Conservation (phyloP, 306 rosid species). For the Pachyrhizus erosus region DNA sequence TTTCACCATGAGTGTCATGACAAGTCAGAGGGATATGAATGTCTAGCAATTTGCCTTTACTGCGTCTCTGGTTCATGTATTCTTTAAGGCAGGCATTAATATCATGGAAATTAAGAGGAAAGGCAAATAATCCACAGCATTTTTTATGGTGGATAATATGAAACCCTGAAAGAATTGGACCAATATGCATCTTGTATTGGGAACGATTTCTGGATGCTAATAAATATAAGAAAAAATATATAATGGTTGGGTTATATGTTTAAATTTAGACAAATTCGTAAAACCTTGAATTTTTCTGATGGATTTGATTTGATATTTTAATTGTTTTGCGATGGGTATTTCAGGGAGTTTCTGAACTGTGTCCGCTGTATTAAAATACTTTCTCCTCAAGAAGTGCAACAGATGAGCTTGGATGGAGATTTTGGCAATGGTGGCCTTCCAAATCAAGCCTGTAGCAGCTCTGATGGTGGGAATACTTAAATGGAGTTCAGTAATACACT, state of each 20-base stretch:
- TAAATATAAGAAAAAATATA: neutral
- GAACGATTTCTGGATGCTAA: no score
- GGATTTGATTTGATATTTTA: conserved; percentile 5
- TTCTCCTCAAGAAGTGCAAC: conserved; percentile 96
- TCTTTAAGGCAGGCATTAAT: neutral
- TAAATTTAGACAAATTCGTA: conserved; percentile 23
- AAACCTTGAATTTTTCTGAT: neutral
- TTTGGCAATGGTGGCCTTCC: conserved; percentile 71
- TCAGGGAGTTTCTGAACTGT: conserved; percentile 94
- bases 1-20: neutral
- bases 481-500: conserved; percentile 39
- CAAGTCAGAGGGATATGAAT: neutral
- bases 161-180: neutral
- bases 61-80: neutral
- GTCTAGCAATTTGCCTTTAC: neutral
- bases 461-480: conserved; percentile 84
- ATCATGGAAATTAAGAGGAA: neutral
- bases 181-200: neutral
- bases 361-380: conserved; percentile 92
- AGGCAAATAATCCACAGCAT: neutral
- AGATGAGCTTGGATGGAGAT: conserved; percentile 94
- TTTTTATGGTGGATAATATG: neutral
- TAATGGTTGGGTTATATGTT: neutral
- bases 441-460: conserved; percentile 97
- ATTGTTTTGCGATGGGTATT: conserved; percentile 35